Evolutionary conservation across 495 filamentous ascomycete species (phyloP).

Genomic region (Neurospora terricola): DNA sequence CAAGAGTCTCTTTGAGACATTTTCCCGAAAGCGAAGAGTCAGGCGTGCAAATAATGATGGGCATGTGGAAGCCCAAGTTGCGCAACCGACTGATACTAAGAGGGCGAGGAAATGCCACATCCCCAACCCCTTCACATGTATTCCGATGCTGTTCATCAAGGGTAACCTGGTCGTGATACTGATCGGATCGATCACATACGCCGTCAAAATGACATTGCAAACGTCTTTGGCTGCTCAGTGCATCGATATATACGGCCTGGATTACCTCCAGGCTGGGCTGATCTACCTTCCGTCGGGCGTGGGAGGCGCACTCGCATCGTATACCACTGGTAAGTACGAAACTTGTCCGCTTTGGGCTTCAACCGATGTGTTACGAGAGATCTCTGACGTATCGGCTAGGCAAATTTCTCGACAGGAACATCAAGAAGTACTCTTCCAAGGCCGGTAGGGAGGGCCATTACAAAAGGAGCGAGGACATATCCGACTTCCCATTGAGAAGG

Average conservation of each 20-base stretch:
- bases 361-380: neutral
- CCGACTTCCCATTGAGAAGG: neutral
- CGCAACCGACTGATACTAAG: neutral
- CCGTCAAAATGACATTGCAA: slow-evolving; percentile 7
- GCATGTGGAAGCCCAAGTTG: neutral
- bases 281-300: neutral
- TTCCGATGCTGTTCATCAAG: neutral
- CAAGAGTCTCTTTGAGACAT: neutral
- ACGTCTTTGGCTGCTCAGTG: neutral
- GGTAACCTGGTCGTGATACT: neutral
- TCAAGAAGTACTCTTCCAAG: neutral
- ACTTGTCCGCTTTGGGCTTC: neutral
- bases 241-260: neutral
- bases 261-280: neutral
- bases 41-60: neutral
- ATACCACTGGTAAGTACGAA: neutral
- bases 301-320: neutral
- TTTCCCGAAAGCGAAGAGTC: neutral
- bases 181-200: slow-evolving; percentile 7
- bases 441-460: neutral
- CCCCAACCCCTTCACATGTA: neutral
- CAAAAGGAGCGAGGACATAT: neutral
- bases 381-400: neutral
- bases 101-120: neutral
- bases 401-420: neutral